A percentile compares a stretch with the other conserved stretches of the same genome.
Conservation (phyloP, 805 yeast species). For the Phaffomyces opuntiae region DNA sequence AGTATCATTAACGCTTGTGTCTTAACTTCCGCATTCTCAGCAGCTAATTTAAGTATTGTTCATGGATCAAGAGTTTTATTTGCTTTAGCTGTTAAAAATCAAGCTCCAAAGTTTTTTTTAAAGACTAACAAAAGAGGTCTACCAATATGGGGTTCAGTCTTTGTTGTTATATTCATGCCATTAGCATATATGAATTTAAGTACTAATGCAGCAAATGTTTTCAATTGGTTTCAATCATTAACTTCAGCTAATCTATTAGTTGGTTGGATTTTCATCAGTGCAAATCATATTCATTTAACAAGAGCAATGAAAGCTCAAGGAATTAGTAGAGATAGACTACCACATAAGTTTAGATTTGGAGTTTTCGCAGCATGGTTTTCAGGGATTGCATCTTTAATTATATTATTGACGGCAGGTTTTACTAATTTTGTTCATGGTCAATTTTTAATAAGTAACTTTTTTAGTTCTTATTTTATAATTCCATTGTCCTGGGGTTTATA, state of each 20-base stretch:
- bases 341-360: conserved; percentile 24
- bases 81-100: conserved; percentile 30
- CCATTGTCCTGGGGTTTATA: conserved; percentile 24
- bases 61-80: conserved; percentile 27
- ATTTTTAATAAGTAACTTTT: conserved; percentile 9
- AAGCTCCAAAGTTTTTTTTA: conserved; percentile 30
- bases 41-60: conserved; percentile 27
- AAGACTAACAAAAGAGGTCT: conserved; percentile 27
- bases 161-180: conserved; percentile 25
- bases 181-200: conserved; percentile 28
- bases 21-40: conserved; percentile 33
- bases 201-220: conserved; percentile 23
- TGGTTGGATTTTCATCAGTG: conserved; percentile 25
- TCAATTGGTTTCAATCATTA: conserved; percentile 29
- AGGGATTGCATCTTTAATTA: conserved; percentile 17
- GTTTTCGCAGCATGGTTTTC: conserved; percentile 27
- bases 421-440: conserved; percentile 26
- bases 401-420: conserved; percentile 31
- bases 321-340: conserved; percentile 25
- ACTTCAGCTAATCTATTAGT: conserved; percentile 25
- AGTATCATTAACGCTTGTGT: conserved; percentile 32
- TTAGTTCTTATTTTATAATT: conserved; percentile 10
- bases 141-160: conserved; percentile 26
- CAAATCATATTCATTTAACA: conserved; percentile 24
- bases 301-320: conserved; percentile 35